These are phyloP conservation scores for Chlamydomonas schloesseri DNA, from an alignment of 139 green algal species.

Conservation along the genomic window DNA sequence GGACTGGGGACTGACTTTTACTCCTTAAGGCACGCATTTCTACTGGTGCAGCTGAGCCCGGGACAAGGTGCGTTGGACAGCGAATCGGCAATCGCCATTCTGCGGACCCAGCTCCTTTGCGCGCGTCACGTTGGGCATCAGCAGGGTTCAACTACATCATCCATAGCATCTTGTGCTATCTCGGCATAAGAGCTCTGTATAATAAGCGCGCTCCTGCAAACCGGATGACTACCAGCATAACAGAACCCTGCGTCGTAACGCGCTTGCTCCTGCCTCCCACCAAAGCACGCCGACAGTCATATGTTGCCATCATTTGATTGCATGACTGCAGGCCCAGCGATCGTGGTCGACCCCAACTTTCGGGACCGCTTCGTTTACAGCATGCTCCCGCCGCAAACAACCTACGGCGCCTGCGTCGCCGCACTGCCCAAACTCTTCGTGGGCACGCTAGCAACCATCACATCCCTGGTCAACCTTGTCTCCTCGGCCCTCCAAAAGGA, in stretches of 20 bases:
- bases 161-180: too few relatives aligned
- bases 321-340: not conserved
- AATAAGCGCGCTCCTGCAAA: too few relatives aligned
- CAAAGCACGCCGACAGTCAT: too few relatives aligned
- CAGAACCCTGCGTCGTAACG: not conserved
- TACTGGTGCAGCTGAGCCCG: not conserved
- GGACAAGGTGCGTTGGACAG: not conserved
- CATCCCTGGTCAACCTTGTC: not conserved
- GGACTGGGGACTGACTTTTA: not conserved
- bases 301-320: too few relatives aligned
- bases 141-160: too few relatives aligned
- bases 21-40: not conserved
- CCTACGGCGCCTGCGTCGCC: not conserved
- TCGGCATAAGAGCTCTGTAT: too few relatives aligned
- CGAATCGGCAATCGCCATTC: too few relatives aligned
- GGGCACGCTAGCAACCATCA: not conserved
- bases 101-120: too few relatives aligned
- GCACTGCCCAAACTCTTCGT: conserved; percentile 2
- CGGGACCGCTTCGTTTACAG: not conserved
- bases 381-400: not conserved
- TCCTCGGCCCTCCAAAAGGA: not conserved
- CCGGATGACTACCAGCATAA: too few relatives aligned
- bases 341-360: not conserved
- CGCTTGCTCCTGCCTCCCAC: not conserved
- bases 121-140: too few relatives aligned